A percentile compares a stretch with the other conserved stretches of the same genome.
Evolutionary conservation across 768 basidiomycete species (phyloP).

Genomic region (Wakefieldia striispora): DNA sequence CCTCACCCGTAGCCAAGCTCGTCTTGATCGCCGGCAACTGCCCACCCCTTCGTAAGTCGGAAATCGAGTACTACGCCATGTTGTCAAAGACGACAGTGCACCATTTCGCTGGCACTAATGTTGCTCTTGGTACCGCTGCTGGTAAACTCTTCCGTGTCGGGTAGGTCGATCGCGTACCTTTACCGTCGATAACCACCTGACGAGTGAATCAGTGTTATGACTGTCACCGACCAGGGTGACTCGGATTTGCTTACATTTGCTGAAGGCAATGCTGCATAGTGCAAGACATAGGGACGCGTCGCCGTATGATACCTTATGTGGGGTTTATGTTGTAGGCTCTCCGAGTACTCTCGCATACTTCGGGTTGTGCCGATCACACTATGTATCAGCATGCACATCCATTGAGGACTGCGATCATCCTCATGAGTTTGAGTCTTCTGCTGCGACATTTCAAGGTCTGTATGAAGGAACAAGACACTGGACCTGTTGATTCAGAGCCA

Average conservation of each 20-base stretch:
- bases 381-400: constrained; percentile 1
- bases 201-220: constrained; percentile 76
- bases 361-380: not conserved
- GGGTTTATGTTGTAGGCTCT: not conserved
- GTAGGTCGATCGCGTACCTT: constrained; percentile 40
- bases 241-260: constrained; percentile 90
- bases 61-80: constrained; percentile 99
- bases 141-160: constrained; percentile 99
- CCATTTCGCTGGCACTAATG: constrained; percentile 97
- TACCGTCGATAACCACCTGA: constrained; percentile 3
- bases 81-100: constrained; percentile 98
- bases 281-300: not conserved
- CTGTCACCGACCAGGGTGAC: constrained; percentile 93
- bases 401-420: no score
- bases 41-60: constrained; percentile 97
- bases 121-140: constrained; percentile 97
- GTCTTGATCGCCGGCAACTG: constrained; percentile 99
- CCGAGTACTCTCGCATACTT: not conserved
- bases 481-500: no score
- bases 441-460: not conserved
- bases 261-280: constrained; percentile 67
- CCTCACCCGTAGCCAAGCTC: constrained; percentile 75
- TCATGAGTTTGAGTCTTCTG: not conserved
- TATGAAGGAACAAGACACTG: no score
- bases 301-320: constrained; percentile 4